Evolutionary conservation across 352 stramenopile genomes (phyloP).

Genomic region (Phytophthora vignae): DNA sequence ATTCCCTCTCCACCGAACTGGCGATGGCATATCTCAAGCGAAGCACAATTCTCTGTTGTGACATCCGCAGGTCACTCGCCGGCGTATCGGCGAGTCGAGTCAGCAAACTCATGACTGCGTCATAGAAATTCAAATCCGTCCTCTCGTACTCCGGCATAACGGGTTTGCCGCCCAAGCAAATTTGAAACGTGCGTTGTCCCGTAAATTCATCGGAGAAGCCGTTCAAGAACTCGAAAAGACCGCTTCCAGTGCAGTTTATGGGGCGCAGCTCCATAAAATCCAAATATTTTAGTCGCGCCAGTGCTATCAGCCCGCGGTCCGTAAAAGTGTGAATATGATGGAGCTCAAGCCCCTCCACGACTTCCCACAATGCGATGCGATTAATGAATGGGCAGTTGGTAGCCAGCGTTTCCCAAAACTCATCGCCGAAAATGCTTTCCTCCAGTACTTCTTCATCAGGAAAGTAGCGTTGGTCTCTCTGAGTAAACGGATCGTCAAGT

Average conservation of each 20-base stretch:
- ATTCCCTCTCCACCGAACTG: slow-evolving; percentile 26
- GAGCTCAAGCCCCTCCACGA: slow-evolving; percentile 37
- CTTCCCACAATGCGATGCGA: slow-evolving; percentile 38
- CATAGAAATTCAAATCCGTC: slow-evolving; percentile 38
- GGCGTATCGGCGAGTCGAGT: slow-evolving; percentile 21
- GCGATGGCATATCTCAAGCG: slow-evolving; percentile 34
- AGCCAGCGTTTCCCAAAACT: slow-evolving; percentile 36
- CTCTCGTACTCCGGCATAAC: slow-evolving; percentile 11
- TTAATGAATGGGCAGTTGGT: slow-evolving; percentile 31
- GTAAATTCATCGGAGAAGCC: slow-evolving; percentile 34
- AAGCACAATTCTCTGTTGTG: slow-evolving; percentile 33
- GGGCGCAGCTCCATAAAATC: slow-evolving; percentile 41
- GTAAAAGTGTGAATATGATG: slow-evolving; percentile 41
- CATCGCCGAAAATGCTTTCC: slow-evolving; percentile 39
- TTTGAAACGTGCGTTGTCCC: slow-evolving; percentile 47
- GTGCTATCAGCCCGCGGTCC: slow-evolving; percentile 31
- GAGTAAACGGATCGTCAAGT: slow-evolving; percentile 25
- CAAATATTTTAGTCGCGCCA: slow-evolving; percentile 40
- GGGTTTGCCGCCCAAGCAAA: slow-evolving; percentile 30
- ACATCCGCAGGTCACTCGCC: slow-evolving; percentile 13
- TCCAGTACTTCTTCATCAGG: slow-evolving; percentile 29
- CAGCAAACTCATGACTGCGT: slow-evolving; percentile 33
- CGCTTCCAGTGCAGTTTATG: slow-evolving; percentile 45
- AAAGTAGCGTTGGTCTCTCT: slow-evolving; percentile 21
- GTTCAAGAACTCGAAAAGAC: slow-evolving; percentile 50